Base-by-base conservation (phyloP, 2,329 filamentous ascomycete genomes). In the Cucurbitaria berberidis region DNA sequence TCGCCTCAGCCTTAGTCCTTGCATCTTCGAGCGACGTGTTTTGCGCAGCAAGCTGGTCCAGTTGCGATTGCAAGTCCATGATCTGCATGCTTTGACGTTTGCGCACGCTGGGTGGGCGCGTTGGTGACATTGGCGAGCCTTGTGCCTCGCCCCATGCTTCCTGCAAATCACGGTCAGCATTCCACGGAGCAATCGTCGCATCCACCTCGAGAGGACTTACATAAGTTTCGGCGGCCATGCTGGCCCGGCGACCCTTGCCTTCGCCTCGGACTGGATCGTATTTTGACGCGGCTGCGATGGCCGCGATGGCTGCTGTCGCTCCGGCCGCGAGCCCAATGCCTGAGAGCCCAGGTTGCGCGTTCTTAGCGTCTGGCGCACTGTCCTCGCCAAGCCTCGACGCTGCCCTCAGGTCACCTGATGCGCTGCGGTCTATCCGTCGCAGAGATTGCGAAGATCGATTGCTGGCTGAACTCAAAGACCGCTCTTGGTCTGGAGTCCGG, bases 81-180 rank as follows among this genome's bases (percentile, higher is more conserved):
- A 98, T 87, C 78, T 98, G 93, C 88, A 98, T 93, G 82, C 93
- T 98, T 78, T 96, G 95, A 72, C 93, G 90, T 73, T 93, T 93
- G 67, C 93, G 93, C 85, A 99, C 90, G 81, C 92, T 97, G 72
- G 93, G 91, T 67, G 95, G 93, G 77, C 93, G 88, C 65, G 91
- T 96, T 49, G 95, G 95, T 69, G 95, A 98, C 69, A 89, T 87
- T 70, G 93, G 92, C 74, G 92, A 96, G 73, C 88, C 88, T 73
- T 89, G 90, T 77, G 90, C 91, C 79, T 96, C 91, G 78, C 93
- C 93, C 81, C 87, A 93, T 79, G 91, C 93, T 85, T 96, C 92
- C 93, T 97, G 80, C 48, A 67, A 47, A 67, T 63, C 16, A 58
- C 48, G 53, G 63, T 71, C 53, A 72, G 71, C 61, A 50, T 57